These are phyloP conservation scores for Saccharomyces jurei DNA, from an alignment of 805 yeast genomes.

Conservation along the genomic window DNA sequence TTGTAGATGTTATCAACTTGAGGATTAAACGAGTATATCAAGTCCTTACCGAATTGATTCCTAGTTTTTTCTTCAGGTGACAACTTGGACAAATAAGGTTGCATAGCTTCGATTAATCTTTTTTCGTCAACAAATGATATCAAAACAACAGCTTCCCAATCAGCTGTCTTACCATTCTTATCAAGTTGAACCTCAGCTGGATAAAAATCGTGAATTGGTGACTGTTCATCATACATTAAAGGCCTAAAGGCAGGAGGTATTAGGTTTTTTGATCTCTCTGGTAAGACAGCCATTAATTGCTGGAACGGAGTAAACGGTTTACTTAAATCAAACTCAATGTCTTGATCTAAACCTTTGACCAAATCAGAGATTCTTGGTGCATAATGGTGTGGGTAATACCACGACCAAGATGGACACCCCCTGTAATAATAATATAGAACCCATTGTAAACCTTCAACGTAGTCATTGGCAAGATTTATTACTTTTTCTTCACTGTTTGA, in stretches of 20 bases:
- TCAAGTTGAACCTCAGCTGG: constrained; percentile 84
- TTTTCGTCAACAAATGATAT: constrained; percentile 84
- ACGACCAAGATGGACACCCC: constrained; percentile 92
- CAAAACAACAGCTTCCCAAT: constrained; percentile 96
- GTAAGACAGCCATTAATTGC: constrained; percentile 94
- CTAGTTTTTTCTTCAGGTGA: constrained; percentile 64
- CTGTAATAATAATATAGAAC: constrained; percentile 82
- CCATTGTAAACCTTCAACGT: constrained; percentile 95
- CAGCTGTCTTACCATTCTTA: constrained; percentile 88
- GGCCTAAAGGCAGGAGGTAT: constrained; percentile 73
- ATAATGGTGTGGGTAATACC: constrained; percentile 87
- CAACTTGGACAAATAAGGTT: constrained; percentile 52
- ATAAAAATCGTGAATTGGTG: constrained; percentile 85
- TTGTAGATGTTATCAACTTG: constrained; percentile 59
- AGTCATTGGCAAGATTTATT: constrained; percentile 62
- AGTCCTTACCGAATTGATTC: constrained; percentile 65
- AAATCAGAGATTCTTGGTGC: constrained; percentile 92
- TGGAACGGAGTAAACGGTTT: constrained; percentile 86
- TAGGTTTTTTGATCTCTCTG: constrained; percentile 77
- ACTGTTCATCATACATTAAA: constrained; percentile 75
- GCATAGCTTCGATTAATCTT: constrained; percentile 64
- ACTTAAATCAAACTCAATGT: constrained; percentile 58
- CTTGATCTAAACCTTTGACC: constrained; percentile 56
- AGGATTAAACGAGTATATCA: constrained; percentile 66
- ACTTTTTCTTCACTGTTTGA: constrained; percentile 55